Conservation (phyloP, 148 eudicot species). For the Fagopyrum tataricum region DNA sequence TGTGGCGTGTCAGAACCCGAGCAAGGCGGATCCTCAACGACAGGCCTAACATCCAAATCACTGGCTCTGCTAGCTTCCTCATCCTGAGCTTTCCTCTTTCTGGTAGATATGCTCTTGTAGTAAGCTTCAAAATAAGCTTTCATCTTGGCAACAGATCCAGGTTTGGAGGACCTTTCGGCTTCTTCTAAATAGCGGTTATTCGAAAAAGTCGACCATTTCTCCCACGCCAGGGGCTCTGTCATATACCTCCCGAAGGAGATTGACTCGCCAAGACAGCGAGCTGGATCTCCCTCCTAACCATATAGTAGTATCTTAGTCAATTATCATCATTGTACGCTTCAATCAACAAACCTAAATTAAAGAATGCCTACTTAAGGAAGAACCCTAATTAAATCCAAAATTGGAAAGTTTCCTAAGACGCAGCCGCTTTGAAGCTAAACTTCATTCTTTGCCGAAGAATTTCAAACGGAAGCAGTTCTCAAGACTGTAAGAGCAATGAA, state of each 20-base stretch:
- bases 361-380: background rate
- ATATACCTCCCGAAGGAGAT: conserved; percentile 72
- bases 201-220: conserved; percentile 64
- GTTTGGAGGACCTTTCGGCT: conserved; percentile 65
- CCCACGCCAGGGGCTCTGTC: conserved; percentile 78
- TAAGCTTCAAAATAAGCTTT: conserved; percentile 88
- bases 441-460: background rate
- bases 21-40: background rate
- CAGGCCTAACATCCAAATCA: background rate
- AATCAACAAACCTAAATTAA: background rate
- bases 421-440: background rate
- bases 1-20: background rate
- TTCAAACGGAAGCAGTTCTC: background rate
- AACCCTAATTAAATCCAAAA: background rate
- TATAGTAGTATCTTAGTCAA: conserved; percentile 2
- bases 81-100: conserved; percentile 24
- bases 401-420: no score
- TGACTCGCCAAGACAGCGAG: conserved; percentile 57
- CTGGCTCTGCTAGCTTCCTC: background rate
- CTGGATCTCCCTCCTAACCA: conserved; percentile 46
- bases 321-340: conserved; percentile 4
- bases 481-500: background rate
- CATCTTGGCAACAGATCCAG: conserved; percentile 85
- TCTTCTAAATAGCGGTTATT: conserved; percentile 75
- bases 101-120: conserved; percentile 37